Conservation (phyloP, 306 rosid species). For the Vigna radiata region DNA sequence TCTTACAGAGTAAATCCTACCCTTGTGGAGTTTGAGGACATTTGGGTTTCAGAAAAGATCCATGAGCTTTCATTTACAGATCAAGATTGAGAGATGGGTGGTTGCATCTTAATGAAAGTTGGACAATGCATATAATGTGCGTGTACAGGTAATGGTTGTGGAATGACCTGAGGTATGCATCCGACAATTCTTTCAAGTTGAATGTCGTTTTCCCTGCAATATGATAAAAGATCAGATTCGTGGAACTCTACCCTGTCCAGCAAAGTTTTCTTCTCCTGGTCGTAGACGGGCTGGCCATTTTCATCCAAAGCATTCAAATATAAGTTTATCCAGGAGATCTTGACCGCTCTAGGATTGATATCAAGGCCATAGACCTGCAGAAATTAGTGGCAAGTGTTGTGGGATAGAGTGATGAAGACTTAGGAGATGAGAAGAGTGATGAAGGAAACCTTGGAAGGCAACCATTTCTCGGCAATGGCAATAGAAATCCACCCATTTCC, state of each 20-base stretch:
- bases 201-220: conserved; percentile 77
- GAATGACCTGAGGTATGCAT: conserved; percentile 96
- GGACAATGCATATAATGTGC: not conserved
- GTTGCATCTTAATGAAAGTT: conserved; percentile 15
- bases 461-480: conserved; percentile 95
- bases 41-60: not conserved
- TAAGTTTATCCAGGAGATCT: conserved; percentile 88
- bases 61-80: not conserved
- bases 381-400: not conserved
- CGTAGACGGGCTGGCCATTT: conserved; percentile 76
- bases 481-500: conserved; percentile 99
- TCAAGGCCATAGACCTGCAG: conserved; percentile 94
- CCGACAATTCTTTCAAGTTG: conserved; percentile 95
- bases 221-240: conserved; percentile 90
- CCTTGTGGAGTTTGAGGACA: not conserved
- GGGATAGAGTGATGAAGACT: not conserved
- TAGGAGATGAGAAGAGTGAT: not conserved
- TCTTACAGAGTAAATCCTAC: not conserved
- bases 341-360: conserved; percentile 92
- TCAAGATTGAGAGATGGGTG: conserved; percentile 18
- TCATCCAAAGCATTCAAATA: conserved; percentile 91
- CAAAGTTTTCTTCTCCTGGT: conserved; percentile 77
- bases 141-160: conserved; percentile 10
- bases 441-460: conserved; percentile 77
- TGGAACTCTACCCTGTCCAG: conserved; percentile 95